Percentiles rank a stretch among this genome's conserved stretches.
Conservation (phyloP, 83 land plant genomes). For the Picea abies region DNA sequence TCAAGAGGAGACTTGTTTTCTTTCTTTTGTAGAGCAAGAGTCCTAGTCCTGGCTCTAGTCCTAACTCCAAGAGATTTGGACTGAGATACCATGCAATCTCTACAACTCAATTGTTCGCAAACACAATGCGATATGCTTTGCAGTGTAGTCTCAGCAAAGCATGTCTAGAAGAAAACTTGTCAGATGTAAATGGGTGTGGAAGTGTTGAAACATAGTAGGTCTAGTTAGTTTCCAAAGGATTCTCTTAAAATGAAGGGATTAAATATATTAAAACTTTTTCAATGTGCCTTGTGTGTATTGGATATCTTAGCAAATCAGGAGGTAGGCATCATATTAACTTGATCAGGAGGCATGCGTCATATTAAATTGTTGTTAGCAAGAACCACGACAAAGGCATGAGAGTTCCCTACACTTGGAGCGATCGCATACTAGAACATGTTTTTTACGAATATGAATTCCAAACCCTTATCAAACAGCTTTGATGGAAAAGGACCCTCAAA, state of each 20-base stretch:
- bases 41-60: conserved; percentile 51
- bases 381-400: conserved; percentile 53
- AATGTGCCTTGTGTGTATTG: conserved; percentile 14
- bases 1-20: background rate
- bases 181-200: no score
- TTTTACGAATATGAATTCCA: conserved; percentile 66
- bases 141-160: no score
- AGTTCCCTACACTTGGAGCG: conserved; percentile 51
- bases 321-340: no score
- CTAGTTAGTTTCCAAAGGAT: no score
- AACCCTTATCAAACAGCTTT: conserved; percentile 45
- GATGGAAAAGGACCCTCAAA: conserved; percentile 50
- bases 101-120: conserved; percentile 6
- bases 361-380: conserved; percentile 56
- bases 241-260: no score
- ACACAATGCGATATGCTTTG: no score
- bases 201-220: no score
- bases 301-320: conserved; percentile 31
- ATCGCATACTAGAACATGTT: conserved; percentile 36
- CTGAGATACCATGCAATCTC: conserved; percentile 34
- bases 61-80: conserved; percentile 47
- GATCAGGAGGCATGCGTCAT: conserved; percentile 40
- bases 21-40: conserved; percentile 33
- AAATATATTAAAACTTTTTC: no score
- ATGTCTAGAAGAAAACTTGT: no score